Conservation (phyloP, 139 green algal genomes). For the Deuterostichococcus epilithicus region DNA sequence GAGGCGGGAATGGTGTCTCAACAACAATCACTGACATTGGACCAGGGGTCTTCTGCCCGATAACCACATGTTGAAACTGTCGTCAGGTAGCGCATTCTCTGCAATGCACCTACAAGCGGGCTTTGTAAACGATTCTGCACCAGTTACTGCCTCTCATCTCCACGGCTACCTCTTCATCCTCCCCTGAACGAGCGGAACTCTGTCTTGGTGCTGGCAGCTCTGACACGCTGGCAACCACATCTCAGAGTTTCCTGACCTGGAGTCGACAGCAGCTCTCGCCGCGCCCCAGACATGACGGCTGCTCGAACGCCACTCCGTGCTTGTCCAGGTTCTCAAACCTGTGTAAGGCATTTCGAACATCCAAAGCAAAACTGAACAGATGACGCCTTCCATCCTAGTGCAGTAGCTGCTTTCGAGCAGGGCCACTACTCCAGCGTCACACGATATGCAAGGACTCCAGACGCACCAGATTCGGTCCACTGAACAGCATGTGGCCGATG, state of each 20-base stretch:
- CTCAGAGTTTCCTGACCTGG: not conserved
- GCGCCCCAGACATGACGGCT: not conserved
- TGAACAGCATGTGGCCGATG: not conserved
- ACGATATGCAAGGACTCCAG: not conserved
- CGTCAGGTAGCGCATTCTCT: no score
- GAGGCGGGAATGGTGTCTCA: no score
- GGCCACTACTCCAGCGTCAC: not conserved
- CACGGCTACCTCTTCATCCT: no score
- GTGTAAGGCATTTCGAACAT: not conserved
- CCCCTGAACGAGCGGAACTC: no score
- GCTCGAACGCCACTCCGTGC: constrained; percentile 7
- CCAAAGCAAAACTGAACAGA: not conserved
- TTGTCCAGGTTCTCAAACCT: constrained; percentile 12
- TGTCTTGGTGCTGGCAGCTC: no score
- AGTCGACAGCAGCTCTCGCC: not conserved
- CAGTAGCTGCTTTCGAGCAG: not conserved
- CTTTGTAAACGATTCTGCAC: no score
- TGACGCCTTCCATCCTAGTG: not conserved
- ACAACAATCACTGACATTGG: no score
- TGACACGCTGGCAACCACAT: no score
- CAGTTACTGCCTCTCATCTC: no score
- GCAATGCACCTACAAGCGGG: no score
- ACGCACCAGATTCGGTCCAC: constrained; percentile 10
- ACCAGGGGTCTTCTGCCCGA: no score
- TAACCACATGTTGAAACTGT: no score